Evolutionary conservation across 2,329 filamentous ascomycete species (phyloP).

Genomic region (Diaporthe ilicicola): DNA sequence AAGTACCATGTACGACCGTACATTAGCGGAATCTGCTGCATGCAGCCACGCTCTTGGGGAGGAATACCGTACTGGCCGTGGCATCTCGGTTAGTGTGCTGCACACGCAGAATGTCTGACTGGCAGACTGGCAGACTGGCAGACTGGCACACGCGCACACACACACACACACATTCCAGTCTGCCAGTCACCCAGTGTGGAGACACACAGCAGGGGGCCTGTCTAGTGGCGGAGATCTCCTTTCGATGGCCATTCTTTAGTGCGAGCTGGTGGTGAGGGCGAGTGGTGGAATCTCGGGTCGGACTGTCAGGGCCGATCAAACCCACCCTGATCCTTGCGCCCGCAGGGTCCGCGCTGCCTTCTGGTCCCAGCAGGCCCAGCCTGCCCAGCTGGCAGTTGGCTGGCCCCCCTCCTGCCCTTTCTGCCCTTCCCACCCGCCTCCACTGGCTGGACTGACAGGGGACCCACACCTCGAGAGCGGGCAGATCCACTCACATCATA

Average conservation of each 20-base stretch:
- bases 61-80: not conserved
- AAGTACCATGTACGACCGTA: not conserved
- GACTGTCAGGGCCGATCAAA: conserved; percentile 20
- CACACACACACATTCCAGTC: conserved; percentile 1
- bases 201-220: conserved; percentile 14
- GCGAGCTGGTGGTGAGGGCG: conserved; percentile 12
- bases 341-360: conserved; percentile 10
- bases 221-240: conserved; percentile 17
- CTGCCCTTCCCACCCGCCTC: not conserved
- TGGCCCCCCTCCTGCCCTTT: not conserved
- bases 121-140: too few species aligned
- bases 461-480: conserved; percentile 3
- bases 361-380: too few species aligned
- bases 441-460: conserved; percentile 1
- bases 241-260: conserved; percentile 3
- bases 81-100: conserved; percentile 1
- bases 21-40: not conserved
- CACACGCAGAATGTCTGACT: not conserved
- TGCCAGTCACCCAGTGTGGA: conserved; percentile 12
- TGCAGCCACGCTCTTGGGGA: conserved; percentile 5
- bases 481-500: conserved; percentile 16
- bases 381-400: too few species aligned
- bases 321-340: conserved; percentile 1
- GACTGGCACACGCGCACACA: not conserved
- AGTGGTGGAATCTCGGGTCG: conserved; percentile 26